These are phyloP conservation scores for Suhomyces terraborum DNA, from an alignment of 1,139 yeast species.

Conservation along the genomic window DNA sequence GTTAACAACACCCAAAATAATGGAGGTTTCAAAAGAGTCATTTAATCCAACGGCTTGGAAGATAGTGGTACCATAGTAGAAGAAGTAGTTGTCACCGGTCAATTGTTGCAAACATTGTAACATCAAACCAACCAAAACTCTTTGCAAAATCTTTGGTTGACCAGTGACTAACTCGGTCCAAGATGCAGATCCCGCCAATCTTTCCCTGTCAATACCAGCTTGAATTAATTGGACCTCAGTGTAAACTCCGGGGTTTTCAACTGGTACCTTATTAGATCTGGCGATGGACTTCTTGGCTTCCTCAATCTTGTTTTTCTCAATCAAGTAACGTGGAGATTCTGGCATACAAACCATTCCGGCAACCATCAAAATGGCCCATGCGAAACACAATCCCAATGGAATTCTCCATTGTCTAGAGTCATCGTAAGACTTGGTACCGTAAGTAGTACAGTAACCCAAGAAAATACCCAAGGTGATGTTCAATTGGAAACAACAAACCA, in stretches of 20 bases:
- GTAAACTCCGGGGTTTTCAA: conserved; percentile 58
- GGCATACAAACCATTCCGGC: conserved; percentile 28
- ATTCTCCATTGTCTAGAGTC: conserved; percentile 23
- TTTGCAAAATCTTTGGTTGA: conserved; percentile 64
- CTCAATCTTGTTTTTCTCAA: conserved; percentile 23
- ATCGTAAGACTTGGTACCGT: conserved; percentile 22
- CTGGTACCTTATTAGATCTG: conserved; percentile 23
- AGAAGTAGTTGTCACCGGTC: conserved; percentile 80
- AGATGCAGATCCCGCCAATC: conserved; percentile 62
- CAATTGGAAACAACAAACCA: conserved; percentile 30
- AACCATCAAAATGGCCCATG: conserved; percentile 28
- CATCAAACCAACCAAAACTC: conserved; percentile 65
- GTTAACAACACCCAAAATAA: conserved; percentile 77
- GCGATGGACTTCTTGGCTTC: conserved; percentile 57
- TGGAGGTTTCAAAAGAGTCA: conserved; percentile 76
- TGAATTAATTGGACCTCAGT: conserved; percentile 61
- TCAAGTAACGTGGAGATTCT: conserved; percentile 29
- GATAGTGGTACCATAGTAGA: conserved; percentile 78
- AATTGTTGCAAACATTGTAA: conserved; percentile 74
- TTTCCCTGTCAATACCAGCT: conserved; percentile 66
- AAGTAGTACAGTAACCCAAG: conserved; percentile 44
- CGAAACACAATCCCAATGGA: conserved; percentile 27
- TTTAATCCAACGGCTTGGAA: conserved; percentile 74
- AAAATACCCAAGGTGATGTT: conserved; percentile 37
- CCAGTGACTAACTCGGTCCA: conserved; percentile 69